Evolutionary conservation across 345 rosid species (phyloP), one percentile per base, ranked within the genome.

Genomic region (Lumnitzera littorea): DNA sequence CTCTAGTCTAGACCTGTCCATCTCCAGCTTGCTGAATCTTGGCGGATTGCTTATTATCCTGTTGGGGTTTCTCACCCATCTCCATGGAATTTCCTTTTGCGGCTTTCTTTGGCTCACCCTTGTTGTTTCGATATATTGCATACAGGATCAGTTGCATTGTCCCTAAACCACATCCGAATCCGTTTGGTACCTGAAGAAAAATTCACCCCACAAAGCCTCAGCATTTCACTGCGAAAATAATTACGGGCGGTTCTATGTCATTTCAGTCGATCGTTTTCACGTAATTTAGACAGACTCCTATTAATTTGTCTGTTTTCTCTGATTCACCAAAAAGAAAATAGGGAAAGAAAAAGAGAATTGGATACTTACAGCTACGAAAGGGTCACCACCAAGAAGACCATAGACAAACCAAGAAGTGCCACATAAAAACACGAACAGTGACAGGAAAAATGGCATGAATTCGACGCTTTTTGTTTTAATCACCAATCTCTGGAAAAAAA

Each of bases 391-490:
- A 46, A 94, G 84, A 6, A 94, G 80, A 47, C 99, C 99, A 66
- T 17, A 94, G 52, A 94, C 61, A 64, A 94, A 90, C 97, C 97
- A 94, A 3, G 97, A 90, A 54, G 99, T 94, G 66, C 99, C 99
- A 41, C 97, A 94, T 0, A 94, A 70, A 81, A 94, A 94, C 10
- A 83, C 96, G 53, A 90, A 90, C 41, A 94, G 80, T 52, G 99
- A 94, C 63, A 94, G 64, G 74, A 94, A 90, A 74, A 94, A 94
- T 41, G 99, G 96, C 99, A 94, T 90, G 74, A 25, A 94, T 81
- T 94, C 99, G 70, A 94, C 99, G 58, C 97, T 90, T 77, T 86
- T 84, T 0, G 97, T 94, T 66, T 81, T 86, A 54, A 90, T 70
- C 80, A 94, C 99, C 79, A 76, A n/a, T 62, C 96, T 86, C 99